Evolutionary conservation across 2,329 filamentous ascomycete species (phyloP).

Genomic region (Colletotrichum ledebouriae): DNA sequence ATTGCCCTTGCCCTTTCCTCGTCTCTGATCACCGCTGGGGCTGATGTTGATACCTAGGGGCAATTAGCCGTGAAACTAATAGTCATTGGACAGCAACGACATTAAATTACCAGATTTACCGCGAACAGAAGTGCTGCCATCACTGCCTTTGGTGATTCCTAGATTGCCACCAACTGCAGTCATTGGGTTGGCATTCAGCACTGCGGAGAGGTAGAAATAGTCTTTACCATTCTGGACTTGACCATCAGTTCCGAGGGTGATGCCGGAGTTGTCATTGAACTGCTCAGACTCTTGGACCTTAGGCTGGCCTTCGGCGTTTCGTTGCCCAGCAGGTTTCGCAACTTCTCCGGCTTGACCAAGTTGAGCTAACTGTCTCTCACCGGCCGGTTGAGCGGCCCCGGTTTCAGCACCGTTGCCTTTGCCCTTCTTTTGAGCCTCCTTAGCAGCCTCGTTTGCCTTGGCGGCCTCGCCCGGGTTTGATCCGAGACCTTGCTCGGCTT

Average conservation of each 20-base stretch:
- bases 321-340: background rate
- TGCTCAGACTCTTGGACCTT: conserved; percentile 37
- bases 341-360: background rate
- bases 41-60: conserved; percentile 31
- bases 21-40: conserved; percentile 1
- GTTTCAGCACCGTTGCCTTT: conserved; percentile 8
- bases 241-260: conserved; percentile 27
- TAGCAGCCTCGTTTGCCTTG: conserved; percentile 19
- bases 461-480: conserved; percentile 21
- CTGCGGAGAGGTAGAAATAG: accelerated
- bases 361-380: background rate
- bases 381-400: conserved; percentile 4
- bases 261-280: conserved; percentile 35
- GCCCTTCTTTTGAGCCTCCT: conserved; percentile 25
- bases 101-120: conserved; percentile 33
- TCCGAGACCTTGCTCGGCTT: conserved; percentile 27
- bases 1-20: conserved; percentile 10
- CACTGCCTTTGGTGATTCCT: conserved; percentile 37
- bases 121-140: conserved; percentile 37
- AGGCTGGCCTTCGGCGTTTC: conserved; percentile 13
- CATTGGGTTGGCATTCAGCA: background rate
- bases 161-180: conserved; percentile 34
- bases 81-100: background rate
- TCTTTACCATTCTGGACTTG: conserved; percentile 31
- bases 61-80: background rate